Percentiles rank a stretch among this genome's conserved stretches.
phyloP scores from a whole-genome alignment of 1,284 basidiomycete genomes.

The Pascua guehoae region DNA sequence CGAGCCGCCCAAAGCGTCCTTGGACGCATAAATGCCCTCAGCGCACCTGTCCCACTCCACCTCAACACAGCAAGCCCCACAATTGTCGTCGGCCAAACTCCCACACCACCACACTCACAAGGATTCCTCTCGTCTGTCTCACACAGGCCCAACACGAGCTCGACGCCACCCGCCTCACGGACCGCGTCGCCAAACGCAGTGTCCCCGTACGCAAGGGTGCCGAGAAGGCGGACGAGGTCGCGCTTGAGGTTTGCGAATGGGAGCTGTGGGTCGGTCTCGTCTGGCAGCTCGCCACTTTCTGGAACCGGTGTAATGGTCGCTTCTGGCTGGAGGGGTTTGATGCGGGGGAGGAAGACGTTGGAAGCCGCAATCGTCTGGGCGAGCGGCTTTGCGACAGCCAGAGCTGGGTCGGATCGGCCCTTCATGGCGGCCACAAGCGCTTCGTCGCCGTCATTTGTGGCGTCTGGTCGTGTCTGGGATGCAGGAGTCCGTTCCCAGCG shows the following conservation, averaged over 20 bases:
- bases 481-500: neutral
- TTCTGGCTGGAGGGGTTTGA: conserved; percentile 51
- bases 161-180: conserved; percentile 66
- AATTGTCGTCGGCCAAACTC: too few relatives aligned
- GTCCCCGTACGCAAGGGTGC: conserved; percentile 64
- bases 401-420: conserved; percentile 27
- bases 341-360: conserved; percentile 70
- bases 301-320: conserved; percentile 22
- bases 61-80: too few relatives aligned
- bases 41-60: too few relatives aligned
- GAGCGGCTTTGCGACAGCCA: conserved; percentile 58
- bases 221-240: conserved; percentile 73
- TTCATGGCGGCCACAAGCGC: conserved; percentile 30
- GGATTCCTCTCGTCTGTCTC: conserved; percentile 85
- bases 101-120: conserved; percentile 59
- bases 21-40: too few relatives aligned
- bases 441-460: conserved; percentile 19
- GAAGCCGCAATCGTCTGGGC: conserved; percentile 66
- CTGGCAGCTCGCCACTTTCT: neutral
- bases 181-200: conserved; percentile 67
- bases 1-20: too few relatives aligned
- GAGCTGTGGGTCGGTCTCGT: conserved; percentile 45
- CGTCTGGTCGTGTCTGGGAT: too few relatives aligned
- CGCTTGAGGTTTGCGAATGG: conserved; percentile 63
- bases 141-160: conserved; percentile 76